Conservation (phyloP, 106 monocot species). For the Ottelia alismoides region DNA sequence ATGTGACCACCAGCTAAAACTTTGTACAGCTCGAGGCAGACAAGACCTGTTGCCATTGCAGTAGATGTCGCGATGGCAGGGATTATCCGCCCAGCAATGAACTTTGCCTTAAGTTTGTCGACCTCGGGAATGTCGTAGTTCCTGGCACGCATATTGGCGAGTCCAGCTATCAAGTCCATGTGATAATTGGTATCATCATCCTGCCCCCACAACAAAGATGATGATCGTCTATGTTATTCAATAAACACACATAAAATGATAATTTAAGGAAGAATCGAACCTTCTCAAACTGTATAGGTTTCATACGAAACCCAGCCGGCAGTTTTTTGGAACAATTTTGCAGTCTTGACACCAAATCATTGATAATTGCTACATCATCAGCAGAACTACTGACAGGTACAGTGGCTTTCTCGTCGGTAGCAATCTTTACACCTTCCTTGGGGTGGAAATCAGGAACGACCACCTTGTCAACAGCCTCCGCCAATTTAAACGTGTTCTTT, state of each 20-base stretch:
- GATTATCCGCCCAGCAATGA: slow-evolving; percentile 88
- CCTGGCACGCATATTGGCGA: slow-evolving; percentile 96
- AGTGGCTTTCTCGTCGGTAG: slow-evolving; percentile 80
- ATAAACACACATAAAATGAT: no score
- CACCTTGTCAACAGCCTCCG: slow-evolving; percentile 45
- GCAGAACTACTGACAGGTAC: slow-evolving; percentile 41
- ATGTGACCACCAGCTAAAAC: slow-evolving; percentile 62
- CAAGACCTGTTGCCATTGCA: slow-evolving; percentile 85
- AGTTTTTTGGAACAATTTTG: slow-evolving; percentile 55
- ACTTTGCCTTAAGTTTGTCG: slow-evolving; percentile 84
- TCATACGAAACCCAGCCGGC: slow-evolving; percentile 55
- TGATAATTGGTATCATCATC: slow-evolving; percentile 91
- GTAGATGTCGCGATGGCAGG: slow-evolving; percentile 95
- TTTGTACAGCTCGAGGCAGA: slow-evolving; percentile 97
- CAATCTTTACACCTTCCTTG: slow-evolving; percentile 63
- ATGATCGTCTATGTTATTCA: no score
- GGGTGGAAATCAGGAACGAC: slow-evolving; percentile 71
- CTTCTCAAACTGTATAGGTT: slow-evolving; percentile 90
- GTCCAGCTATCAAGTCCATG: slow-evolving; percentile 80
- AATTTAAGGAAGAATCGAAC: no score
- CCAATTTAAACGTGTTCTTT: slow-evolving; percentile 34
- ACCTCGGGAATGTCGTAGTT: slow-evolving; percentile 91
- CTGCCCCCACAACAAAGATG: no score
- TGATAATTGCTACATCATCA: slow-evolving; percentile 64
- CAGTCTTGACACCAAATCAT: slow-evolving; percentile 45